Evolutionary conservation across 1,284 basidiomycete genomes (phyloP).

Genomic region (Marasmius sp.): DNA sequence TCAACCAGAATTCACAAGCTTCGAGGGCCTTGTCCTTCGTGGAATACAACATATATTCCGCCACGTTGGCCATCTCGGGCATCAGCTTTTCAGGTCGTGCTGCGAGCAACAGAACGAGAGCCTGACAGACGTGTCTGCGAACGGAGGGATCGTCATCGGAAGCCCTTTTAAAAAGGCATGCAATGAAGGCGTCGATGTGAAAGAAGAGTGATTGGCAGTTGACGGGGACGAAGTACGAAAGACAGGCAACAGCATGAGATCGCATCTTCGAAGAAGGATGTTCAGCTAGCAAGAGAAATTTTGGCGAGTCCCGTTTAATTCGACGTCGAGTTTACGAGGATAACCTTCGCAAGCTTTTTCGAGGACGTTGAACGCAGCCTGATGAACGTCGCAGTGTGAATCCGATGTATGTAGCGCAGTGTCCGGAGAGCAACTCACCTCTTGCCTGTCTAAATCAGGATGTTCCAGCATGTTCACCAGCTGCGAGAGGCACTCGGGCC

Average conservation of each 20-base stretch:
- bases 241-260: constrained; percentile 89
- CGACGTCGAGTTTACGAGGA: constrained; percentile 91
- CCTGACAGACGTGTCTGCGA: constrained; percentile 94
- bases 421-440: constrained; percentile 57
- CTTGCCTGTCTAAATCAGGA: constrained; percentile 72
- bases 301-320: constrained; percentile 88
- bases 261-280: constrained; percentile 88
- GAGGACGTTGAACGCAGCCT: constrained; percentile 94
- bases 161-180: constrained; percentile 91
- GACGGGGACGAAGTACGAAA: constrained; percentile 91
- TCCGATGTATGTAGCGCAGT: constrained; percentile 1
- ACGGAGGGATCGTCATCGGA: constrained; percentile 93
- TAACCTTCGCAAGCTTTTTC: constrained; percentile 98
- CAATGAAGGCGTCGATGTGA: constrained; percentile 93
- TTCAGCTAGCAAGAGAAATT: constrained; percentile 86
- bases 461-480: constrained; percentile 80
- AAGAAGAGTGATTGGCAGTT: constrained; percentile 79
- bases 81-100: constrained; percentile 94
- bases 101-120: constrained; percentile 90
- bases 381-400: constrained; percentile 1
- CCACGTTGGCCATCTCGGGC: constrained; percentile 94
- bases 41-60: constrained; percentile 98
- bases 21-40: constrained; percentile 96
- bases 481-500: constrained; percentile 89
- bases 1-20: constrained; percentile 99